Conservation (phyloP, 2,329 filamentous ascomycete genomes). For the Claviceps maximensis region DNA sequence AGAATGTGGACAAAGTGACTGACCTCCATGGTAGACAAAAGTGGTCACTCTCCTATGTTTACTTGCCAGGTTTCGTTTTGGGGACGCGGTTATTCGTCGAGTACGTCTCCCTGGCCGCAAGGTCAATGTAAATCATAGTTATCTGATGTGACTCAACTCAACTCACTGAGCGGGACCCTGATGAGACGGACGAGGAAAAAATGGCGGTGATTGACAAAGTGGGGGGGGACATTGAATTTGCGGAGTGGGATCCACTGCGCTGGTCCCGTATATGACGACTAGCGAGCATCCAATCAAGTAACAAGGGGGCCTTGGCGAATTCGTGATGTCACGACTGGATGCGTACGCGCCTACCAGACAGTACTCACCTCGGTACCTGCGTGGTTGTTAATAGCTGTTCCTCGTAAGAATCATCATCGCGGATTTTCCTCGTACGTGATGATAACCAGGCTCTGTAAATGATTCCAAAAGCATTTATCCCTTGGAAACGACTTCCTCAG, state of each 20-base stretch:
- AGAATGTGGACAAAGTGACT: not conserved
- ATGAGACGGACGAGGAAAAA: not conserved
- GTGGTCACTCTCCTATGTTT: not conserved
- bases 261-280: not conserved
- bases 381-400: no score
- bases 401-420: no score
- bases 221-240: no score
- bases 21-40: constrained; percentile 18
- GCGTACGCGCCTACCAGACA: not conserved
- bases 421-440: not conserved
- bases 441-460: not conserved
- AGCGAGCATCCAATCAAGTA: not conserved
- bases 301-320: not conserved
- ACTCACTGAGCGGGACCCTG: not conserved
- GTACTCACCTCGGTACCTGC: no score
- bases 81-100: not conserved
- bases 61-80: not conserved
- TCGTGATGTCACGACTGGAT: constrained; percentile 3
- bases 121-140: not conserved
- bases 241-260: not conserved
- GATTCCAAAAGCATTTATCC: not conserved
- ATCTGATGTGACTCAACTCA: not conserved
- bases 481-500: not conserved
- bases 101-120: not conserved
- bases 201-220: not conserved